Percentiles rank a stretch among this genome's conserved stretches.
phyloP scores from a whole-genome alignment of 2,329 filamentous ascomycete species.

The Stromatinia cepivora region DNA sequence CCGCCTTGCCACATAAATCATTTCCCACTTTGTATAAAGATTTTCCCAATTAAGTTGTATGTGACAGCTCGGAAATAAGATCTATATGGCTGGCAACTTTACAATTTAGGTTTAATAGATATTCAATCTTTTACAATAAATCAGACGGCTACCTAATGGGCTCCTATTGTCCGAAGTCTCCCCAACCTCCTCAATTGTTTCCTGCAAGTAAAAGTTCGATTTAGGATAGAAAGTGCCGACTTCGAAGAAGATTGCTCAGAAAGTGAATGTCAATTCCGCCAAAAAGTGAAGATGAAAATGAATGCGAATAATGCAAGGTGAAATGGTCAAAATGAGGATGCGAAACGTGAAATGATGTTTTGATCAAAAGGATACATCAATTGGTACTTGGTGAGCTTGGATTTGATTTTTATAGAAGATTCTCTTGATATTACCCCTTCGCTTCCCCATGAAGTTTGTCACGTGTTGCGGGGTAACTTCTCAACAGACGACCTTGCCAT shows the following conservation, averaged over 20 bases:
- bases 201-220: background rate
- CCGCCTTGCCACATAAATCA: no score
- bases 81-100: background rate
- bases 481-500: background rate
- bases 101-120: background rate
- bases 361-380: rapidly evolving
- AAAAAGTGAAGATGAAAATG: background rate
- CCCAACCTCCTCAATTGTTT: background rate
- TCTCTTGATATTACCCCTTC: conserved; percentile 16
- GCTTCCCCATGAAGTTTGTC: background rate
- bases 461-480: background rate
- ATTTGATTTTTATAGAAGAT: background rate
- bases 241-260: background rate
- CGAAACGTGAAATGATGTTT: background rate
- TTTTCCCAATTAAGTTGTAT: background rate
- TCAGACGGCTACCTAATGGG: background rate
- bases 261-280: background rate
- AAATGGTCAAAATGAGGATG: background rate
- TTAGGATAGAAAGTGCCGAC: rapidly evolving
- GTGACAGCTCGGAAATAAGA: background rate
- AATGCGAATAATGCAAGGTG: background rate
- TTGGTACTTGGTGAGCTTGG: background rate
- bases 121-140: background rate
- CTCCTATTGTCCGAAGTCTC: background rate
- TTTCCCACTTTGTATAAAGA: no score